These are phyloP conservation scores for Glebionis coronaria DNA, from an alignment of 129 eudicot species.

Conservation along the genomic window DNA sequence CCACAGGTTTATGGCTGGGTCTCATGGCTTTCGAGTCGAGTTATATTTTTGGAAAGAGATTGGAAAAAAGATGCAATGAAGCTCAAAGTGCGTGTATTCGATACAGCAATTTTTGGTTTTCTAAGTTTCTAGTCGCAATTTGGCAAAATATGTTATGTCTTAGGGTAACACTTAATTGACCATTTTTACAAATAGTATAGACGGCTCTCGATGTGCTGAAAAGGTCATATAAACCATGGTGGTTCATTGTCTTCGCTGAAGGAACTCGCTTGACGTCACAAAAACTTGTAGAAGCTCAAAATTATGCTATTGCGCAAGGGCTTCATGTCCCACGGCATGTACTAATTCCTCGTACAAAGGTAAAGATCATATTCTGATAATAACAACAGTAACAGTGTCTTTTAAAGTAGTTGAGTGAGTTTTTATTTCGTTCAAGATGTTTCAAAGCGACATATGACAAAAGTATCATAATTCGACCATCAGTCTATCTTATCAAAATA, in stretches of 20 bases:
- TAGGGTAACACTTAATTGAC: not conserved
- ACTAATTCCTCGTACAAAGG: conserved; percentile 69
- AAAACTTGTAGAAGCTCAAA: conserved; percentile 55
- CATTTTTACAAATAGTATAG: not conserved
- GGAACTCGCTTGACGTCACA: conserved; percentile 67
- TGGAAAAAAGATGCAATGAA: conserved; percentile 14
- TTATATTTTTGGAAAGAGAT: conserved; percentile 18
- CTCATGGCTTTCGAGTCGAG: conserved; percentile 13
- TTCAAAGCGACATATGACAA: no score
- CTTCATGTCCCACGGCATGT: conserved; percentile 58
- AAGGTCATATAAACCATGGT: conserved; percentile 25
- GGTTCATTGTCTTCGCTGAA: conserved; percentile 67
- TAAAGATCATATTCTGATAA: not conserved
- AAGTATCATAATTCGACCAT: no score
- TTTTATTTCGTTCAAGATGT: no score
- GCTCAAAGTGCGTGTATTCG: not conserved
- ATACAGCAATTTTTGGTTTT: not conserved
- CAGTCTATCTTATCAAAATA: no score
- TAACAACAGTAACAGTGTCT: no score
- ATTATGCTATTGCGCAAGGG: conserved; percentile 45
- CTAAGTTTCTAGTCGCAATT: no score
- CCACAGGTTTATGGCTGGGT: conserved; percentile 17
- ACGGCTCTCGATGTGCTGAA: not conserved
- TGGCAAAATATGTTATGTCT: not conserved
- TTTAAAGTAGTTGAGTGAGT: no score